Evolutionary conservation across 305 asterid species (phyloP).

Genomic region (Andrographis paniculata): DNA sequence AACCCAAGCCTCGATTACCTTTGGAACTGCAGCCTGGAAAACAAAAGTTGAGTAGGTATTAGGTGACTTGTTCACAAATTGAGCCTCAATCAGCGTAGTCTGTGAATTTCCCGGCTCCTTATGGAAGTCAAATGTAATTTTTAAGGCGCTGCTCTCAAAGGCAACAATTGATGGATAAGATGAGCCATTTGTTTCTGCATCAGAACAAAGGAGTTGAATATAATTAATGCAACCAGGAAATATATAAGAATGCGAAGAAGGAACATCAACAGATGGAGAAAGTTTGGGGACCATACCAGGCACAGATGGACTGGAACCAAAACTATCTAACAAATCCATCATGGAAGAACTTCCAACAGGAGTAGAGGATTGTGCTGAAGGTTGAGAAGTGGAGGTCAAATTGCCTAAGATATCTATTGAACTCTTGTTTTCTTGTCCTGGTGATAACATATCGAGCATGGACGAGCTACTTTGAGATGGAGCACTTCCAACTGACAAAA

Average conservation of each 20-base stretch:
- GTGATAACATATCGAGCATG: conserved; percentile 34
- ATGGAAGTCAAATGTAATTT: conserved; percentile 66
- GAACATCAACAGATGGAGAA: conserved; percentile 10
- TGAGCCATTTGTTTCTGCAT: conserved; percentile 58
- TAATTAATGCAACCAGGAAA: conserved; percentile 2
- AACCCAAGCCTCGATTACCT: conserved; percentile 46
- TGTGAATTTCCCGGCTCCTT: conserved; percentile 75
- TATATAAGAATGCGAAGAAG: conserved; percentile 5
- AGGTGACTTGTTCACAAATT: conserved; percentile 63
- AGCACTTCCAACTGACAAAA: conserved; percentile 77
- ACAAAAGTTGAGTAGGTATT: conserved; percentile 53
- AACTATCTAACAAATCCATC: conserved; percentile 77
- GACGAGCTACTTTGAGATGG: conserved; percentile 52
- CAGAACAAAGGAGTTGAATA: conserved; percentile 12
- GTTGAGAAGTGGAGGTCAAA: conserved; percentile 38
- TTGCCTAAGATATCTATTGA: conserved; percentile 40
- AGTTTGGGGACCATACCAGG: conserved; percentile 34
- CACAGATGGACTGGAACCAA: conserved; percentile 41
- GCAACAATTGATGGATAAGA: conserved; percentile 74
- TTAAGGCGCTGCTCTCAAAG: conserved; percentile 76
- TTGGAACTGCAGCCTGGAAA: conserved; percentile 98
- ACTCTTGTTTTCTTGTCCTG: conserved; percentile 39
- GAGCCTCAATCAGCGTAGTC: conserved; percentile 67
- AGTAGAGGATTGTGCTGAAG: conserved; percentile 30
- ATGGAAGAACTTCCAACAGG: conserved; percentile 52